Percentiles rank a stretch among this genome's conserved stretches.
These are phyloP conservation scores for Aquilaria malaccensis DNA, from an alignment of 345 rosid genomes.

Conservation along the genomic window DNA sequence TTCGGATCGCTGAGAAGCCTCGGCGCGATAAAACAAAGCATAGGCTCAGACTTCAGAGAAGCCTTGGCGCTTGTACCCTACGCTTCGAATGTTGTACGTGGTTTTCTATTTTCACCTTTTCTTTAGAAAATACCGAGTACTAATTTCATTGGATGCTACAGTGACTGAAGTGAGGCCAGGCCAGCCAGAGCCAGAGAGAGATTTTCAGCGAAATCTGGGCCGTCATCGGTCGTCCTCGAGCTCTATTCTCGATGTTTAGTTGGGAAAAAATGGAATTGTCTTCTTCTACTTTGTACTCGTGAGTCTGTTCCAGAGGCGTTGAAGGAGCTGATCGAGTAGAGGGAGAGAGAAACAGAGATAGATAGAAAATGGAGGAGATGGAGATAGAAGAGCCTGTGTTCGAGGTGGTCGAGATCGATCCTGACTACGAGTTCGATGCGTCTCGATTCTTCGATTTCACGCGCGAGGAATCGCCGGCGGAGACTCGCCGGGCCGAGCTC, in stretches of 20 bases:
- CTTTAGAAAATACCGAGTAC: background rate
- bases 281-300: slow-evolving; percentile 11
- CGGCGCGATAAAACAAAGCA: slow-evolving; percentile 14
- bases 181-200: background rate
- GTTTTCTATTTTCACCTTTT: slow-evolving; percentile 10
- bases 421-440: slow-evolving; percentile 90
- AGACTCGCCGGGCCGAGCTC: slow-evolving; percentile 56
- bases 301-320: slow-evolving; percentile 10
- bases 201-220: slow-evolving; percentile 5
- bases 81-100: slow-evolving; percentile 22
- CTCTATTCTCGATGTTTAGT: background rate
- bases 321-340: slow-evolving; percentile 15
- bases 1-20: slow-evolving; percentile 44
- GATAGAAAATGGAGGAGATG: slow-evolving; percentile 35
- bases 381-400: slow-evolving; percentile 49
- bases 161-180: background rate
- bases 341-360: slow-evolving; percentile 22
- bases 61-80: slow-evolving; percentile 25
- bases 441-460: slow-evolving; percentile 70
- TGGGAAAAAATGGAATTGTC: slow-evolving; percentile 2
- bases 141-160: slow-evolving; percentile 17
- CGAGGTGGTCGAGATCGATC: slow-evolving; percentile 73
- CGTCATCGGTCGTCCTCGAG: slow-evolving; percentile 4
- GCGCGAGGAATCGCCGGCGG: slow-evolving; percentile 46
- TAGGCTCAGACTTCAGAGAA: background rate